Evolutionary conservation across 139 green algal genomes (phyloP).

Genomic region (Chlorella sp.): DNA sequence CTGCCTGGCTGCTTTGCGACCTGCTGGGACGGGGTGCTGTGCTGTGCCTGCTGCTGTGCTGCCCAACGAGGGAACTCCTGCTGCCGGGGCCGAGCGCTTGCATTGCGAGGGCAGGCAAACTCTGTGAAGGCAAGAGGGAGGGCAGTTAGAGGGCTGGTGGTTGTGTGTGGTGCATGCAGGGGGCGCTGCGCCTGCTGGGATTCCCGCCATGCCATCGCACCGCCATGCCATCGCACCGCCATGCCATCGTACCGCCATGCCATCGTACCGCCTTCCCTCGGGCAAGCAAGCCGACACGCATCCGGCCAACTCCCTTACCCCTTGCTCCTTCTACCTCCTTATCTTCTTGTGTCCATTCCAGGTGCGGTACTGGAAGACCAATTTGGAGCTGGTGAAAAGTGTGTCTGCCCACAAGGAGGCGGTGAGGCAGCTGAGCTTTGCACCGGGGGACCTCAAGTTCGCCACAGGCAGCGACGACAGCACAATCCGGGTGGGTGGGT

Average conservation of each 20-base stretch:
- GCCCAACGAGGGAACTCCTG: too few species aligned
- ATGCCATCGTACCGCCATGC: too few species aligned
- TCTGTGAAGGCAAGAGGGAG: background rate
- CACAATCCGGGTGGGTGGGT: slow-evolving; percentile 67
- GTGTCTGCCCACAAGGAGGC: slow-evolving; percentile 77
- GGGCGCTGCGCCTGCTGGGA: background rate
- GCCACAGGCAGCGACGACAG: slow-evolving; percentile 86
- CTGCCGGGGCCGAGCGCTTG: too few species aligned
- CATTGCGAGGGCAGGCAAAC: background rate
- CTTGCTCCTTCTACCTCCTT: background rate
- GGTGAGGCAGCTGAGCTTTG: slow-evolving; percentile 67
- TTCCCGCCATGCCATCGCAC: too few species aligned
- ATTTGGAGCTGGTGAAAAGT: slow-evolving; percentile 69
- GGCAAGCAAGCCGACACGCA: background rate
- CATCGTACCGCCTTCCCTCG: background rate
- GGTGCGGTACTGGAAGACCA: slow-evolving; percentile 84
- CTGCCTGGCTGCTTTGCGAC: too few species aligned
- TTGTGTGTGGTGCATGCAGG: background rate
- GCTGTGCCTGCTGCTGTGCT: background rate
- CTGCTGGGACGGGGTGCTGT: background rate
- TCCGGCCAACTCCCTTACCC: background rate
- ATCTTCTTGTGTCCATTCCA: background rate
- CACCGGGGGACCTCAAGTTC: slow-evolving; percentile 90
- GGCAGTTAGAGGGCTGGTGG: background rate
- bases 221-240: too few species aligned